Conservation (phyloP, 148 eudicot species). For the Rhododendron henanense region DNA sequence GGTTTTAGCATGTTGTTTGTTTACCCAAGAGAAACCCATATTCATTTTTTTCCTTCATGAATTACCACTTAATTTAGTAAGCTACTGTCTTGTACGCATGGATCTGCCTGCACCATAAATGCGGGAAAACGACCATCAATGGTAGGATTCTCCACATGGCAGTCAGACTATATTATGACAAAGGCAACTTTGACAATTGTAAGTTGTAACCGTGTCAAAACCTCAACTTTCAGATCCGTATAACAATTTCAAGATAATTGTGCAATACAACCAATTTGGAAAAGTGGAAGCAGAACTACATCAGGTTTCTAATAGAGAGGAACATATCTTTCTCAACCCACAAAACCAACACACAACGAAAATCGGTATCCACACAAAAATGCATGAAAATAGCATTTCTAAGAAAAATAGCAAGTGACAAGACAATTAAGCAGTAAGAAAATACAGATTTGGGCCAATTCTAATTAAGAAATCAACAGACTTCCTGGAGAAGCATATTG, state of each 20-base stretch:
- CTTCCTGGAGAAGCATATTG: neutral
- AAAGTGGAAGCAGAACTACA: neutral
- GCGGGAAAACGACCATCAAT: neutral
- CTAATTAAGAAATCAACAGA: neutral
- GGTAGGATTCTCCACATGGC: neutral
- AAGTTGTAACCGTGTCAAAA: neutral
- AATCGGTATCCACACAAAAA: too few species aligned
- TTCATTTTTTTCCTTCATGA: neutral
- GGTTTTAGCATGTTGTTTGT: neutral
- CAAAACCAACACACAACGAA: neutral
- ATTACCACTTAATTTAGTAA: neutral
- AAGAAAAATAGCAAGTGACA: neutral
- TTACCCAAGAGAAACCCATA: neutral
- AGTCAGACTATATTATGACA: neutral
- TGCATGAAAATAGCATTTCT: neutral
- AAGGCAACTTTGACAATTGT: neutral
- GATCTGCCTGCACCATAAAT: neutral
- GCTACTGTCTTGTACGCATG: neutral
- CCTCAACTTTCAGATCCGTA: neutral
- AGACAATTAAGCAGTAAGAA: conserved; percentile 1
- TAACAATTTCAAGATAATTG: neutral
- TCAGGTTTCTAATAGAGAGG: neutral
- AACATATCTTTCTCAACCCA: neutral
- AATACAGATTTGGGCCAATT: neutral
- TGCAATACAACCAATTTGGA: neutral